These are phyloP conservation scores for Podaxis mareebaensis DNA, from an alignment of 768 basidiomycete genomes.

Conservation along the genomic window DNA sequence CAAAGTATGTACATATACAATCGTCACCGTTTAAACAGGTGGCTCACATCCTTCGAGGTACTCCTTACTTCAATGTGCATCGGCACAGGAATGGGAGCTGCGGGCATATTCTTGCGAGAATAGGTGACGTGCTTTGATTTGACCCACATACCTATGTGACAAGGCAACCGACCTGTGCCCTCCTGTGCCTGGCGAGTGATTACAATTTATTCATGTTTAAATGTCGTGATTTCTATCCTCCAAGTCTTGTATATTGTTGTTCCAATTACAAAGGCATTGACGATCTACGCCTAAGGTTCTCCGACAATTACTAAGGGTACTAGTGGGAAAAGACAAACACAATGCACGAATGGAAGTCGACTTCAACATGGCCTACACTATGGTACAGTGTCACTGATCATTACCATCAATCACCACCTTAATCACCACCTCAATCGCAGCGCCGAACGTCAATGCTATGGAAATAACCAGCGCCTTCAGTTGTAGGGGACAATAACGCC, in stretches of 20 bases:
- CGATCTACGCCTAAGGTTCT: slow-evolving; percentile 8
- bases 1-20: slow-evolving; percentile 44
- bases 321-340: slow-evolving; percentile 3
- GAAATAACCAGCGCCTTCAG: background rate
- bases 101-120: slow-evolving; percentile 69
- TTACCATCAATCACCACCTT: background rate
- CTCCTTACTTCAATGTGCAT: slow-evolving; percentile 92
- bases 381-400: background rate
- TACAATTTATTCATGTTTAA: background rate
- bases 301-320: slow-evolving; percentile 11
- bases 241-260: slow-evolving; percentile 12
- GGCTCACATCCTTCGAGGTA: slow-evolving; percentile 41
- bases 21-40: slow-evolving; percentile 5
- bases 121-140: slow-evolving; percentile 11
- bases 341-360: background rate
- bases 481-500: slow-evolving; percentile 30
- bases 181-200: background rate
- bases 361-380: background rate
- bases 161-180: background rate
- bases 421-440: background rate
- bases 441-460: background rate
- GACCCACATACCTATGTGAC: background rate
- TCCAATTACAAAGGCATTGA: slow-evolving; percentile 8
- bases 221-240: slow-evolving; percentile 1
- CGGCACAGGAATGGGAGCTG: slow-evolving; percentile 91